Evolutionary conservation across 306 rosid genomes (phyloP).

Genomic region (Canavalia ensiformis): DNA sequence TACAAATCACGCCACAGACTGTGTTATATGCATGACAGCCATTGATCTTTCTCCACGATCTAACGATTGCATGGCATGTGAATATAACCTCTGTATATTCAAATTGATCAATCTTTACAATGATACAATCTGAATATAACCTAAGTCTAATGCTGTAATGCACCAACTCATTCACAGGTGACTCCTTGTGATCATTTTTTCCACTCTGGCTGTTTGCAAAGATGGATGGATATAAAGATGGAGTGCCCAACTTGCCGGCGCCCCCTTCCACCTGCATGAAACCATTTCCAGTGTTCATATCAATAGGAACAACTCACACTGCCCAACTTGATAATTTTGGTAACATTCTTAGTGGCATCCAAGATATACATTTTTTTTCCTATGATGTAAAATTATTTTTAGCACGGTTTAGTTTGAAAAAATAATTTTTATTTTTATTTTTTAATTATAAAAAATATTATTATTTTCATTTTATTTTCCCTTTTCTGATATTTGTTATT

Average conservation of each 20-base stretch:
- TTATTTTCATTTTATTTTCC: too few relatives aligned
- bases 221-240: constrained; percentile 99
- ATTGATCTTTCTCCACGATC: constrained; percentile 73
- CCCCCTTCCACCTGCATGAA: constrained; percentile 83
- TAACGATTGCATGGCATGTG: constrained; percentile 87
- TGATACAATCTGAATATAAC: constrained; percentile 4
- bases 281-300: constrained; percentile 57
- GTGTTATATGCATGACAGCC: constrained; percentile 97
- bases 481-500: too few relatives aligned
- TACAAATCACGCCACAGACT: constrained; percentile 71
- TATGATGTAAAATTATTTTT: not conserved
- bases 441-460: too few relatives aligned
- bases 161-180: constrained; percentile 62
- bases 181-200: constrained; percentile 99
- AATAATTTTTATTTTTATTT: too few relatives aligned
- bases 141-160: constrained; percentile 48
- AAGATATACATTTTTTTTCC: not conserved
- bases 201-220: constrained; percentile 96
- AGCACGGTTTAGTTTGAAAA: too few relatives aligned
- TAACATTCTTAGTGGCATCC: constrained; percentile 54
- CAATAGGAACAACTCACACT: constrained; percentile 64
- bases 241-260: constrained; percentile 99
- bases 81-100: constrained; percentile 27
- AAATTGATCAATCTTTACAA: constrained; percentile 32
- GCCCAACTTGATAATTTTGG: constrained; percentile 62